A percentile compares a stretch with the other conserved stretches of the same genome.
These are phyloP conservation scores for Mrakia gelida DNA, from an alignment of 768 basidiomycete species.

Conservation along the genomic window DNA sequence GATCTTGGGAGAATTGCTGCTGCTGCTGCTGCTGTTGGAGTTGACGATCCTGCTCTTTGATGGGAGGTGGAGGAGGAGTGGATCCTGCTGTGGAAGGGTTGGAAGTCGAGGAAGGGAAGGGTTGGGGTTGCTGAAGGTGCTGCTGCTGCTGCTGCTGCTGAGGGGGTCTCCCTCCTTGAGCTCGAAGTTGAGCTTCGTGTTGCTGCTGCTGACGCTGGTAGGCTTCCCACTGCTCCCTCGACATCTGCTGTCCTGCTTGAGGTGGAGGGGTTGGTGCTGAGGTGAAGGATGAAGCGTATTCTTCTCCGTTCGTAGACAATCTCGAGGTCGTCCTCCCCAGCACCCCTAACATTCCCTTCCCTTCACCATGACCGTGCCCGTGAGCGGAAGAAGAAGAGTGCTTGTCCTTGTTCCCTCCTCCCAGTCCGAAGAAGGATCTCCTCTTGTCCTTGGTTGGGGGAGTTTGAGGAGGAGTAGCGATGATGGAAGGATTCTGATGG, in stretches of 20 bases:
- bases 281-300: not conserved
- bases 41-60: constrained; percentile 15
- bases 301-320: not conserved
- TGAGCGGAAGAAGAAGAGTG: not conserved
- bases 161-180: not conserved
- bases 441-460: constrained; percentile 7
- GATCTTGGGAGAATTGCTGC: not conserved
- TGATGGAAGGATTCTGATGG: not conserved
- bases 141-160: not conserved
- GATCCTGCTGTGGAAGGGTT: not conserved
- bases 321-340: constrained; percentile 21
- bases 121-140: not conserved
- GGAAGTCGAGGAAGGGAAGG: not conserved
- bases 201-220: constrained; percentile 20
- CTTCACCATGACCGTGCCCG: not conserved
- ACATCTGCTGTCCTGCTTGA: not conserved
- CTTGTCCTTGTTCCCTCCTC: constrained; percentile 15
- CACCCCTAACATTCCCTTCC: not conserved
- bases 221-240: constrained; percentile 17
- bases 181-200: not conserved
- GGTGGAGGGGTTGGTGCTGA: not conserved
- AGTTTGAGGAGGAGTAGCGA: not conserved
- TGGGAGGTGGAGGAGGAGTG: not conserved
- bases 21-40: constrained; percentile 22
- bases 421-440: constrained; percentile 3